A percentile compares a stretch with the other conserved stretches of the same genome.
Evolutionary conservation across 23 red algal genomes (phyloP).

Genomic region (Porphyridium purpureum): DNA sequence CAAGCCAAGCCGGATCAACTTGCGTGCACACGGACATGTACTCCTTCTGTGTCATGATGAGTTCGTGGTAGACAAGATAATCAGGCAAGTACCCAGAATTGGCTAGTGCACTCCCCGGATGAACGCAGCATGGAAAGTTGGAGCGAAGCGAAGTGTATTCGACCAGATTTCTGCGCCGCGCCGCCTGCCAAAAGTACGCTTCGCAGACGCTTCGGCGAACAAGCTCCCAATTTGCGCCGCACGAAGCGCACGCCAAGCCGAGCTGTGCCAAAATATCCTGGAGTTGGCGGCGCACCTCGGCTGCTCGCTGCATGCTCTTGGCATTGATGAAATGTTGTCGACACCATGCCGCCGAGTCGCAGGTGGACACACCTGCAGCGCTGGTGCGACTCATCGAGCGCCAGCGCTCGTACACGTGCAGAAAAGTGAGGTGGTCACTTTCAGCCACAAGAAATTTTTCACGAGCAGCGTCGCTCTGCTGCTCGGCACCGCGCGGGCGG

Average conservation of each 20-base stretch:
- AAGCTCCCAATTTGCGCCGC: constrained; percentile 18
- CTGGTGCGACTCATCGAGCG: neutral
- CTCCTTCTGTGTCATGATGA: constrained; percentile 69
- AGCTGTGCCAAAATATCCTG: constrained; percentile 27
- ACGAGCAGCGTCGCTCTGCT: constrained; percentile 43
- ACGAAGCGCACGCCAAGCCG: constrained; percentile 8
- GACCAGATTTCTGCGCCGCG: constrained; percentile 18
- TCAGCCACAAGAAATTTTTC: constrained; percentile 67
- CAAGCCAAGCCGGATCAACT: constrained; percentile 66
- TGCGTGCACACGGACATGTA: constrained; percentile 70
- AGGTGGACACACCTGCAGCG: neutral
- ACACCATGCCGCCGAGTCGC: neutral
- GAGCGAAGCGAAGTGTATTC: constrained; percentile 55
- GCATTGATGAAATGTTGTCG: constrained; percentile 60
- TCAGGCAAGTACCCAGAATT: constrained; percentile 31
- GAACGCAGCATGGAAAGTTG: constrained; percentile 40
- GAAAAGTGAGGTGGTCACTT: constrained; percentile 69
- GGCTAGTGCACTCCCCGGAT: constrained; percentile 29
- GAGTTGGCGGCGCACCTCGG: constrained; percentile 77
- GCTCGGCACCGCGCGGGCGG: constrained; percentile 46
- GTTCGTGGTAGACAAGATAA: constrained; percentile 93
- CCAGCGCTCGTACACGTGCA: constrained; percentile 87
- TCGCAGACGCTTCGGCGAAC: constrained; percentile 26
- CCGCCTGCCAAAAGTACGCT: constrained; percentile 55
- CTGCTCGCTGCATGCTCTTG: constrained; percentile 56